These are phyloP conservation scores for Phytophthora brassicae DNA, from an alignment of 352 stramenopile genomes.

Conservation along the genomic window DNA sequence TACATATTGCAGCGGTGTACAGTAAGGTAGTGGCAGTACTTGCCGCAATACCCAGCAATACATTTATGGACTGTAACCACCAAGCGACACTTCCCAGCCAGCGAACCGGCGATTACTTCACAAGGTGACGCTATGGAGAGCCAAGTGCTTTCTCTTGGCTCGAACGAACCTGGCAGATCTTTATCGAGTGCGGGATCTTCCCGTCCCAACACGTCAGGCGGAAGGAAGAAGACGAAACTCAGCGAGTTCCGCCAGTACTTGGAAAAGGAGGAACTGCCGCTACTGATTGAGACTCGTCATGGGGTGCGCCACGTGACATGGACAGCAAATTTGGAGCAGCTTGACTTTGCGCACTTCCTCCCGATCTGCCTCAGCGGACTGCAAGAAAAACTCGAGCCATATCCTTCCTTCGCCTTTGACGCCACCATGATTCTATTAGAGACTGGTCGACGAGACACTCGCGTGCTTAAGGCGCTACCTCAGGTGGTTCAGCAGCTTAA, in stretches of 20 bases:
- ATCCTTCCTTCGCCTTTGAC: constrained; percentile 70
- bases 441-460: constrained; percentile 39
- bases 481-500: constrained; percentile 69
- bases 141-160: constrained; percentile 62
- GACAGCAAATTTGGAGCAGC: constrained; percentile 51
- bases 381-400: constrained; percentile 76
- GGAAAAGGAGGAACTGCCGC: constrained; percentile 64
- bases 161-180: constrained; percentile 8
- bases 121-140: constrained; percentile 22
- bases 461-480: constrained; percentile 58
- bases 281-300: constrained; percentile 51
- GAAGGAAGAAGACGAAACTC: constrained; percentile 52
- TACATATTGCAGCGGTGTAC: no score
- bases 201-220: constrained; percentile 50
- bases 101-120: constrained; percentile 18
- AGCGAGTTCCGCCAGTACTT: constrained; percentile 78
- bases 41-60: no score
- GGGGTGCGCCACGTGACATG: constrained; percentile 55
- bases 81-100: constrained; percentile 3
- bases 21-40: no score
- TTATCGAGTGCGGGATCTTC: constrained; percentile 13
- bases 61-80: no score
- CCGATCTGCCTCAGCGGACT: constrained; percentile 74
- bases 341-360: constrained; percentile 69
- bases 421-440: constrained; percentile 68